A percentile compares a stretch with the other conserved stretches of the same genome.
Conservation (phyloP, 2,329 filamentous ascomycete species). For the Penicillium sp. region DNA sequence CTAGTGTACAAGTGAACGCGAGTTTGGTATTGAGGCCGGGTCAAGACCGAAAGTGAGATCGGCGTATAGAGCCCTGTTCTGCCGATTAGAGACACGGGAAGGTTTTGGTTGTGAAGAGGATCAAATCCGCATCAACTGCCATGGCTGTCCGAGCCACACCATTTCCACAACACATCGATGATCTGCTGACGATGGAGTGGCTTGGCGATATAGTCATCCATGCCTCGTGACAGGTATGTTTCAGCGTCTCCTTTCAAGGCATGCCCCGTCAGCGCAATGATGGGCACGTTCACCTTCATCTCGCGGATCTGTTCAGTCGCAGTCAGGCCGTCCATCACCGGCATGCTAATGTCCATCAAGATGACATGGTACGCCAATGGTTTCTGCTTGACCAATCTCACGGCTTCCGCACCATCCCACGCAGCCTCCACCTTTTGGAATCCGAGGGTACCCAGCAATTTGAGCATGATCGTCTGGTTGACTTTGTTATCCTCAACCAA, state of each 20-base stretch:
- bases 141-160: conserved; percentile 23
- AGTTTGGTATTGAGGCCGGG: too few relatives aligned
- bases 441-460: conserved; percentile 34
- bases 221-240: conserved; percentile 48
- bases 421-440: conserved; percentile 41
- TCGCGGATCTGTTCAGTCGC: conserved; percentile 41
- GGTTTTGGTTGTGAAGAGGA: not conserved
- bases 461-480: conserved; percentile 39
- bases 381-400: conserved; percentile 38
- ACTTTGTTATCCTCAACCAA: conserved; percentile 41
- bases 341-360: conserved; percentile 47
- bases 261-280: conserved; percentile 53
- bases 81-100: not conserved
- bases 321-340: conserved; percentile 42
- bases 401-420: conserved; percentile 41
- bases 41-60: not conserved
- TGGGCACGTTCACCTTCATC: conserved; percentile 39
- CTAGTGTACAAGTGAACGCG: too few relatives aligned
- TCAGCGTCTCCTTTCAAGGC: conserved; percentile 53
- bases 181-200: conserved; percentile 48
- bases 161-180: conserved; percentile 39
- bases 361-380: conserved; percentile 41
- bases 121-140: not conserved
- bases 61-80: not conserved
- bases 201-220: conserved; percentile 53